These are phyloP conservation scores for Phylloporus scabripes DNA, from an alignment of 768 basidiomycete species.

Conservation along the genomic window DNA sequence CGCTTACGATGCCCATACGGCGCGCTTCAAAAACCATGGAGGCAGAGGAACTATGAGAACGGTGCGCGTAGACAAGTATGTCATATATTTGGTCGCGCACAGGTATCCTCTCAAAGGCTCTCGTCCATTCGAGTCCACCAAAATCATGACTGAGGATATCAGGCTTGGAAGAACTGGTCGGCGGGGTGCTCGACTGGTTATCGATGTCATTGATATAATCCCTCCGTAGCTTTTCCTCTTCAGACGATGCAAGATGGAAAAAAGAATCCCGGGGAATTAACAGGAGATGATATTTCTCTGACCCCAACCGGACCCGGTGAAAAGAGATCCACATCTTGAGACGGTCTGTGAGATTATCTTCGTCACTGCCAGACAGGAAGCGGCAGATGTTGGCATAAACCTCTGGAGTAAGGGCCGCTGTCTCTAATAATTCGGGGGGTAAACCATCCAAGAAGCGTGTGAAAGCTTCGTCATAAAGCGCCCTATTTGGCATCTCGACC, in stretches of 20 bases:
- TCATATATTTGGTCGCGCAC: slow-evolving; percentile 66
- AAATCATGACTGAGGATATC: slow-evolving; percentile 18
- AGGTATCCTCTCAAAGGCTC: slow-evolving; percentile 56
- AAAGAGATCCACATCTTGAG: slow-evolving; percentile 49
- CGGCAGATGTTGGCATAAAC: slow-evolving; percentile 48
- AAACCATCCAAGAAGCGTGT: slow-evolving; percentile 45
- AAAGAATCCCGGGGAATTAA: slow-evolving; percentile 56
- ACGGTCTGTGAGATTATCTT: slow-evolving; percentile 35
- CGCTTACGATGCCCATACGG: slow-evolving; percentile 55
- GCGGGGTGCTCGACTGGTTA: slow-evolving; percentile 4
- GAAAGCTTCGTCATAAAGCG: slow-evolving; percentile 47
- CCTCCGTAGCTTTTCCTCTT: slow-evolving; percentile 45
- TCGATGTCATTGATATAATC: slow-evolving; percentile 42
- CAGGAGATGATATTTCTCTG: slow-evolving; percentile 51
- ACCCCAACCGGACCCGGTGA: slow-evolving; percentile 60
- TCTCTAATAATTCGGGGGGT: slow-evolving; percentile 53
- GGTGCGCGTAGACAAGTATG: slow-evolving; percentile 60
- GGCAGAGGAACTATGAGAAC: slow-evolving; percentile 48
- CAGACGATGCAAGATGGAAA: slow-evolving; percentile 44
- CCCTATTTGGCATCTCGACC: slow-evolving; percentile 55
- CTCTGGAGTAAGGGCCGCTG: slow-evolving; percentile 51
- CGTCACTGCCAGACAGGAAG: slow-evolving; percentile 37
- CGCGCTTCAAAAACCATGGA: slow-evolving; percentile 53
- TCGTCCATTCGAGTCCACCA: slow-evolving; percentile 30
- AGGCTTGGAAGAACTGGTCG: slow-evolving; percentile 14